Percentiles rank a stretch among this genome's conserved stretches.
Conservation (phyloP, 2,329 filamentous ascomycete species). For the Aureobasidium sp. region DNA sequence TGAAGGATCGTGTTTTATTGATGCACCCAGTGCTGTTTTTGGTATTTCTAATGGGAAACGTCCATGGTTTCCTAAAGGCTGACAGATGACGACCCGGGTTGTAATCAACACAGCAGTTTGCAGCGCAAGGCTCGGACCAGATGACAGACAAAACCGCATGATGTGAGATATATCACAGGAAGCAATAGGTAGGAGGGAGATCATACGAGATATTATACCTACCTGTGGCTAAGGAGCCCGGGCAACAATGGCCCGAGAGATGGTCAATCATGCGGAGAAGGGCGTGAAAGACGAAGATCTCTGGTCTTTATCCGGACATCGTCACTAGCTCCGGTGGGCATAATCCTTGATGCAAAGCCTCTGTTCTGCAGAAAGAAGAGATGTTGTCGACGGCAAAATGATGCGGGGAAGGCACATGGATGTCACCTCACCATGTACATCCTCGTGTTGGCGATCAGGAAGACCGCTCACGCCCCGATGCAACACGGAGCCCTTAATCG, state of each 20-base stretch:
- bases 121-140: not conserved
- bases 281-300: not conserved
- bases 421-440: not conserved
- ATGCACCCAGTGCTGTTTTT: constrained; percentile 19
- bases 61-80: not conserved
- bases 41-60: not conserved
- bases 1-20: constrained; percentile 23
- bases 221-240: not conserved
- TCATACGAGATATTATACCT: not conserved
- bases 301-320: not conserved
- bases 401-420: not conserved
- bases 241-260: not conserved
- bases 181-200: no score
- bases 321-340: constrained; percentile 1
- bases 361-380: not conserved
- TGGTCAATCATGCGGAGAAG: not conserved
- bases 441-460: not conserved
- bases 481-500: not conserved
- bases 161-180: not conserved
- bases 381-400: not conserved
- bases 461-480: not conserved
- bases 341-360: not conserved
- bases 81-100: not conserved
- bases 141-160: not conserved
- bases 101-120: not conserved